phyloP scores from a whole-genome alignment of 202 grass and related monocot species.

The Panicum virgatum region DNA sequence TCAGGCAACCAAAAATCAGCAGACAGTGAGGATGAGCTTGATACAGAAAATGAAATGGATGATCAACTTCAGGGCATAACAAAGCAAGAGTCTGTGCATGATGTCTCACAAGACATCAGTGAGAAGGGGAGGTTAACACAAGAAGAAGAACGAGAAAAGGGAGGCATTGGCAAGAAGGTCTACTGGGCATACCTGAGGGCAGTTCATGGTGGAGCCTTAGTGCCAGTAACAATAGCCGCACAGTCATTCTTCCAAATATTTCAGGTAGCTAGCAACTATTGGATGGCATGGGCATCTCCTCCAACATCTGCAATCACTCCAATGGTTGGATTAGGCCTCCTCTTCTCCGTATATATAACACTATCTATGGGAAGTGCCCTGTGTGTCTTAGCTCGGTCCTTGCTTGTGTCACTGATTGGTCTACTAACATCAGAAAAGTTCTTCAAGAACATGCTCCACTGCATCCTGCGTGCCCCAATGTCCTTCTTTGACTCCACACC shows the following conservation, averaged over 20 bases:
- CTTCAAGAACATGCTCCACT: slow-evolving; percentile 88
- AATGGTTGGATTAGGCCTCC: slow-evolving; percentile 57
- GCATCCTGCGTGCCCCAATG: slow-evolving; percentile 88
- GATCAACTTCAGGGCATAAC: slow-evolving; percentile 66
- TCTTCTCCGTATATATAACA: slow-evolving; percentile 73
- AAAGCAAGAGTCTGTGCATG: slow-evolving; percentile 82
- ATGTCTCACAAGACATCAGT: slow-evolving; percentile 61
- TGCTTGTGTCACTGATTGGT: slow-evolving; percentile 62
- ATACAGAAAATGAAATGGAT: slow-evolving; percentile 45
- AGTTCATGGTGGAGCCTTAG: slow-evolving; percentile 70
- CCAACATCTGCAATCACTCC: slow-evolving; percentile 56
- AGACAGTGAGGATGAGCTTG: slow-evolving; percentile 49
- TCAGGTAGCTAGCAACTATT: slow-evolving; percentile 96
- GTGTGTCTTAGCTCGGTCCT: slow-evolving; percentile 63
- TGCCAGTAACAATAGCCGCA: slow-evolving; percentile 67
- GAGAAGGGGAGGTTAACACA: slow-evolving; percentile 84
- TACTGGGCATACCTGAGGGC: slow-evolving; percentile 91
- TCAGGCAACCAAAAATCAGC: slow-evolving; percentile 33
- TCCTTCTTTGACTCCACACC: slow-evolving; percentile 99
- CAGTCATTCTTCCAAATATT: slow-evolving; percentile 87
- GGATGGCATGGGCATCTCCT: slow-evolving; percentile 95
- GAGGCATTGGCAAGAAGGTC: slow-evolving; percentile 80
- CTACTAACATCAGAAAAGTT: slow-evolving; percentile 82
- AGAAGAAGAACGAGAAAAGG: slow-evolving; percentile 94
- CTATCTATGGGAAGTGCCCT: slow-evolving; percentile 74